phyloP scores from a whole-genome alignment of 2,329 filamentous ascomycete genomes.

The Cephalotrichum gorgonifer region DNA sequence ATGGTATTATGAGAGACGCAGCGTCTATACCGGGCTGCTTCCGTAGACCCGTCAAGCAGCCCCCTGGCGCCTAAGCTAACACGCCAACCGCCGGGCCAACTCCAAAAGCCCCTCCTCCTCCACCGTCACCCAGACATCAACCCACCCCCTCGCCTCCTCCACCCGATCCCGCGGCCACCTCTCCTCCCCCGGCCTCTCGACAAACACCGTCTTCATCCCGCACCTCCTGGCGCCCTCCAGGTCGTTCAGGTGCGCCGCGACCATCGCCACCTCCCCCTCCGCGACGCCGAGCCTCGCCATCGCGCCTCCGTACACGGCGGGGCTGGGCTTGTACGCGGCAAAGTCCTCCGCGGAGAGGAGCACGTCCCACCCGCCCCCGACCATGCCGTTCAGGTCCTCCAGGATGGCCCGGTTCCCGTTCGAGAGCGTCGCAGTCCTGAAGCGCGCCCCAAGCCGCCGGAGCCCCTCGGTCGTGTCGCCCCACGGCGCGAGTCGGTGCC shows the following conservation, averaged over 20 bases:
- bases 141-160: conserved; percentile 32
- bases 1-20: background rate
- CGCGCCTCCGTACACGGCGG: conserved; percentile 58
- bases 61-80: background rate
- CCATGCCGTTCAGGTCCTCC: conserved; percentile 49
- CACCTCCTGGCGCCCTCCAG: conserved; percentile 52
- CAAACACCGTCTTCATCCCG: conserved; percentile 63
- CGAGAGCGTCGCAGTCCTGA: conserved; percentile 56
- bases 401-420: conserved; percentile 66
- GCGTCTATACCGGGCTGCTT: background rate
- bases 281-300: conserved; percentile 44
- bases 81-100: conserved; percentile 3
- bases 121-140: conserved; percentile 9
- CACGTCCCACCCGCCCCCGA: conserved; percentile 48
- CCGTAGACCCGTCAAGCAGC: background rate
- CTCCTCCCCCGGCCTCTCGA: conserved; percentile 60
- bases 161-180: conserved; percentile 41
- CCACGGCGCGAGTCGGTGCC: conserved; percentile 67
- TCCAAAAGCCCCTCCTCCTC: conserved; percentile 3
- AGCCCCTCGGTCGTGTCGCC: conserved; percentile 50
- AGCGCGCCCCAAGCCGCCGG: conserved; percentile 35
- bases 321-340: conserved; percentile 63
- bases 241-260: conserved; percentile 66
- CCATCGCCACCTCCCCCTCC: conserved; percentile 59
- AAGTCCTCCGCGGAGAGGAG: conserved; percentile 63